phyloP scores from a whole-genome alignment of 2,329 filamentous ascomycete genomes.

The Microdochium paspali region DNA sequence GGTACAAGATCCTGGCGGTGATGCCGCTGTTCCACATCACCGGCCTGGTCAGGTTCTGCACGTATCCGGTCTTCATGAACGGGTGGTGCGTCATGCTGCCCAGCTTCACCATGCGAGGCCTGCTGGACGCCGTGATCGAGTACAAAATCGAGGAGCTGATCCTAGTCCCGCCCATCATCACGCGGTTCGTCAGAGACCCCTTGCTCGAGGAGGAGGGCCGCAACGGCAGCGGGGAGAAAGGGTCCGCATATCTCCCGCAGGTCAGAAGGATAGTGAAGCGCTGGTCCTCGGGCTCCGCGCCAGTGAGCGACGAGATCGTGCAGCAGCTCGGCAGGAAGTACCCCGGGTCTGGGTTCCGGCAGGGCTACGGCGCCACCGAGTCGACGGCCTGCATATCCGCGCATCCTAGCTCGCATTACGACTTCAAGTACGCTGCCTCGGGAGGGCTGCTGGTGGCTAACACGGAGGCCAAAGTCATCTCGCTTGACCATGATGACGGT shows the following conservation, averaged over 20 bases:
- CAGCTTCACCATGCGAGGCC: slow-evolving; percentile 10
- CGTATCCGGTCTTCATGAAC: slow-evolving; percentile 10
- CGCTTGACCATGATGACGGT: not conserved
- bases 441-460: slow-evolving; percentile 46
- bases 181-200: slow-evolving; percentile 11
- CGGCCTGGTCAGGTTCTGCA: slow-evolving; percentile 7
- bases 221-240: not conserved
- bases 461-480: slow-evolving; percentile 48
- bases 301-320: slow-evolving; percentile 43
- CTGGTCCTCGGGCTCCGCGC: slow-evolving; percentile 51
- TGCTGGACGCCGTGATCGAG: slow-evolving; percentile 9
- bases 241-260: slow-evolving; percentile 1
- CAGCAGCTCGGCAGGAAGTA: slow-evolving; percentile 43
- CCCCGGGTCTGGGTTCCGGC: slow-evolving; percentile 49
- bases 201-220: slow-evolving; percentile 8
- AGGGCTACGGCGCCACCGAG: slow-evolving; percentile 60
- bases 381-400: slow-evolving; percentile 52
- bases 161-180: slow-evolving; percentile 13
- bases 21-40: slow-evolving; percentile 12
- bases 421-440: slow-evolving; percentile 44
- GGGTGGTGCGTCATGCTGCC: slow-evolving; percentile 12
- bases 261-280: slow-evolving; percentile 25
- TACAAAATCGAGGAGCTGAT: slow-evolving; percentile 12
- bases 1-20: slow-evolving; percentile 3
- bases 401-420: slow-evolving; percentile 43